phyloP scores from a whole-genome alignment of 2,329 filamentous ascomycete species.

The Verticillium isaacii region DNA sequence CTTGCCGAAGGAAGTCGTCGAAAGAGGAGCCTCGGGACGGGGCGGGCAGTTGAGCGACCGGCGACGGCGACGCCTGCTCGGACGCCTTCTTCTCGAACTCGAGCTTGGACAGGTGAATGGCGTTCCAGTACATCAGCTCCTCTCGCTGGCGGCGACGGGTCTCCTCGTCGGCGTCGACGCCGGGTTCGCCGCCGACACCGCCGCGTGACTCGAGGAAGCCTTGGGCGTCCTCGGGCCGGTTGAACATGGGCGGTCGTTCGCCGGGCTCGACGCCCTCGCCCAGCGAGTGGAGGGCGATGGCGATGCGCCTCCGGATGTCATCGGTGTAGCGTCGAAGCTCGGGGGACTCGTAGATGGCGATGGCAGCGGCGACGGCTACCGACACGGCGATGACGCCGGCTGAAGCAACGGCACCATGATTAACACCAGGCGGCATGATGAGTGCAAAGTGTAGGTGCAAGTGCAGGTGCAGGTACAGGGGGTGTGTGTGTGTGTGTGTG shows the following conservation, averaged over 20 bases:
- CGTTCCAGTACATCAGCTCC: conserved; percentile 63
- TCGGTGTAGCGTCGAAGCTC: conserved; percentile 58
- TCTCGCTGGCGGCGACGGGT: conserved; percentile 56
- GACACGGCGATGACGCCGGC: conserved; percentile 54
- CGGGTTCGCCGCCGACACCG: conserved; percentile 33
- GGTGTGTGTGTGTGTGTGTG: background rate
- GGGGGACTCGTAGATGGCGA: conserved; percentile 60
- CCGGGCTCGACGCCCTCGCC: conserved; percentile 50
- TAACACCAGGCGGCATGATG: conserved; percentile 47
- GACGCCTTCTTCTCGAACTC: conserved; percentile 22
- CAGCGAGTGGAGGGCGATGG: conserved; percentile 53
- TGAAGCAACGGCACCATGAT: conserved; percentile 49
- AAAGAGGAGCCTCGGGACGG: conserved; percentile 39
- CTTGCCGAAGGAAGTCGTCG: conserved; percentile 54
- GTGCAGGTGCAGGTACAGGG: background rate
- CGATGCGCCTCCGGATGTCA: conserved; percentile 57
- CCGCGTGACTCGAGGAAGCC: conserved; percentile 54
- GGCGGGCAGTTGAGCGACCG: conserved; percentile 5
- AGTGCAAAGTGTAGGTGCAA: background rate
- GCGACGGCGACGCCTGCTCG: conserved; percentile 10
- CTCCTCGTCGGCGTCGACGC: conserved; percentile 59
- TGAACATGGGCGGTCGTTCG: conserved; percentile 51
- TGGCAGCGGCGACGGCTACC: conserved; percentile 51
- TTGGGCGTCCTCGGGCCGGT: conserved; percentile 61
- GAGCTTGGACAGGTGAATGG: conserved; percentile 42